These are phyloP conservation scores for Clausena lansium DNA, from an alignment of 345 rosid genomes.

Conservation along the genomic window DNA sequence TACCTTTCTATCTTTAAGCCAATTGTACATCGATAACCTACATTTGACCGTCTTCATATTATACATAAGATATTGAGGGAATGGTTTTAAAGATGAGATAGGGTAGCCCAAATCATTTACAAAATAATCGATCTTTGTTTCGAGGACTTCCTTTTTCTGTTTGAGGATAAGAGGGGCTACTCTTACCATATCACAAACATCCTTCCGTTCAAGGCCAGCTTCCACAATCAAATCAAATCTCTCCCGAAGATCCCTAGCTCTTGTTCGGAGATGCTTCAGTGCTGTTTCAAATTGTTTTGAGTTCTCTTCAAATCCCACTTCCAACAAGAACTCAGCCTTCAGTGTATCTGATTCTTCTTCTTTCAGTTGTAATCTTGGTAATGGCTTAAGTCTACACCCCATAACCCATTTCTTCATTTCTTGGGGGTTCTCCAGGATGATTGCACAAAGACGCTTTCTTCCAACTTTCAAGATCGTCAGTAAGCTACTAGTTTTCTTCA, in stretches of 20 bases:
- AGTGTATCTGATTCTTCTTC: constrained; percentile 24
- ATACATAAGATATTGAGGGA: constrained; percentile 55
- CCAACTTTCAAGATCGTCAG: constrained; percentile 48
- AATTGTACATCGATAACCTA: constrained; percentile 59
- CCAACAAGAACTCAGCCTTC: constrained; percentile 59
- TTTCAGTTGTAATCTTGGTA: constrained; percentile 35
- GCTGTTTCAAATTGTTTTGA: constrained; percentile 42
- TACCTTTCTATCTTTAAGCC: constrained; percentile 57
- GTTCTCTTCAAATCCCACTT: constrained; percentile 55
- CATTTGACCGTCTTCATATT: constrained; percentile 48
- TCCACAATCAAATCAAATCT: constrained; percentile 68
- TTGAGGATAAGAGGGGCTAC: constrained; percentile 66
- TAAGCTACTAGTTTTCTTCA: constrained; percentile 56
- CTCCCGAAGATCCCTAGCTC: constrained; percentile 59
- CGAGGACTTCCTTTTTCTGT: constrained; percentile 45
- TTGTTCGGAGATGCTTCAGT: constrained; percentile 56
- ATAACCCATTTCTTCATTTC: constrained; percentile 53
- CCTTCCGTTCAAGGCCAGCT: constrained; percentile 60
- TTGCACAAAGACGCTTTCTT: constrained; percentile 44
- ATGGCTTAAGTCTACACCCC: constrained; percentile 37
- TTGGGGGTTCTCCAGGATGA: constrained; percentile 60
- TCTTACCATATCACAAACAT: constrained; percentile 49
- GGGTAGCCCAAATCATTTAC: constrained; percentile 55
- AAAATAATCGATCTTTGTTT: constrained; percentile 52
- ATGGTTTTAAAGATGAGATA: constrained; percentile 36